Percentiles rank a stretch among this genome's conserved stretches.
These are phyloP conservation scores for Clonostachys byssicola DNA, from an alignment of 2,329 filamentous ascomycete species.

Conservation along the genomic window DNA sequence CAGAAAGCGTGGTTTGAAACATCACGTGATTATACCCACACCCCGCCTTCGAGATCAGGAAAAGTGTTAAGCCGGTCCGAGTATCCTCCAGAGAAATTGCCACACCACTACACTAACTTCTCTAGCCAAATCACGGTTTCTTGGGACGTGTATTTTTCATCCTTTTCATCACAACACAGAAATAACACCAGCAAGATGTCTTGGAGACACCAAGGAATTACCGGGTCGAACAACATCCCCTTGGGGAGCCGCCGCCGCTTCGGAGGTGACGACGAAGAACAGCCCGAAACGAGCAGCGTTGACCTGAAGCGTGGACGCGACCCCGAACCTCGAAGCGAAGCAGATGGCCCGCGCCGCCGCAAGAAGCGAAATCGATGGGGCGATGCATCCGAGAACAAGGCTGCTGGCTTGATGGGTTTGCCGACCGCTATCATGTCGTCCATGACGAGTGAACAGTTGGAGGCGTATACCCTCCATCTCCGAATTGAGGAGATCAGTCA, in stretches of 20 bases:
- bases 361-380: conserved; percentile 99
- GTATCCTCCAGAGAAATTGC: too few species aligned
- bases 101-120: too few species aligned
- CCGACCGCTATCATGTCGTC: conserved; percentile 94
- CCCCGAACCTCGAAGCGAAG: conserved; percentile 67
- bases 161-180: neutral
- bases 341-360: conserved; percentile 79
- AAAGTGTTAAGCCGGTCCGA: too few species aligned
- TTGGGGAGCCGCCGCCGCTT: conserved; percentile 82
- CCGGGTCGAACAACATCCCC: conserved; percentile 97
- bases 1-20: too few species aligned
- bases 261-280: conserved; percentile 55
- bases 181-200: conserved; percentile 38
- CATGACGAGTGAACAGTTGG: conserved; percentile 98
- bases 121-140: too few species aligned
- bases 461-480: conserved; percentile 93
- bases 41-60: too few species aligned
- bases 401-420: conserved; percentile 93
- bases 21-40: too few species aligned
- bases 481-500: conserved; percentile 99
- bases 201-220: conserved; percentile 78
- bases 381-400: conserved; percentile 96
- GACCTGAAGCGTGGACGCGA: conserved; percentile 86
- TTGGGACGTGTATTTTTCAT: too few species aligned
- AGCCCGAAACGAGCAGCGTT: conserved; percentile 26